phyloP scores from a whole-genome alignment of 768 basidiomycete species.

The Chalciporus chontae region DNA sequence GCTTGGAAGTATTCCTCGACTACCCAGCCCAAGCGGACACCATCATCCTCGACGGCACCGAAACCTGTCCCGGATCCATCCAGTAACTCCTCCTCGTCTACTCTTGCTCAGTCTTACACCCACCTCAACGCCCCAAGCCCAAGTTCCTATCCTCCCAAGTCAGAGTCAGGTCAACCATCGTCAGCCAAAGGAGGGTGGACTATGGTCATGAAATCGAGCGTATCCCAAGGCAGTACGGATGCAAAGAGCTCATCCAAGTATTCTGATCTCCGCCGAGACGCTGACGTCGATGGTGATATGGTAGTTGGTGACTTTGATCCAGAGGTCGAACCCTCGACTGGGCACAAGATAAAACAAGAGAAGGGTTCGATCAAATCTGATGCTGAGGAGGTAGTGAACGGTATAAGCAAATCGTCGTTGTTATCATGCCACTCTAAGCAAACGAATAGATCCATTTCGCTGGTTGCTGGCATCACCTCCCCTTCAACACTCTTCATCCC shows the following conservation, averaged over 20 bases:
- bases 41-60: conserved; percentile 42
- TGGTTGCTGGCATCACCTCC: conserved; percentile 41
- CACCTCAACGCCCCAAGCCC: conserved; percentile 73
- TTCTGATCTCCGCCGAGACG: conserved; percentile 39
- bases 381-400: conserved; percentile 71
- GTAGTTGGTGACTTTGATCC: conserved; percentile 72
- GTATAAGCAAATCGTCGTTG: conserved; percentile 39
- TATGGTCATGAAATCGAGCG: conserved; percentile 52
- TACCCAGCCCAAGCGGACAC: conserved; percentile 20
- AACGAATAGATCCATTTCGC: conserved; percentile 54
- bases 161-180: conserved; percentile 38
- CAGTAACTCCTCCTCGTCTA: conserved; percentile 56
- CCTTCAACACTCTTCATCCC: conserved; percentile 2
- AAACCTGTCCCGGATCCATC: conserved; percentile 50
- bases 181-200: conserved; percentile 70
- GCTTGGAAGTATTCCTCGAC: conserved; percentile 38
- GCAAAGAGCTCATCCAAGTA: conserved; percentile 18
- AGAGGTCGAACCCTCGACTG: conserved; percentile 38
- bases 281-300: conserved; percentile 74
- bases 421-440: conserved; percentile 27
- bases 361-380: conserved; percentile 58
- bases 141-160: conserved; percentile 66
- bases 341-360: conserved; percentile 42
- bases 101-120: conserved; percentile 77
- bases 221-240: conserved; percentile 25